Evolutionary conservation across 2,329 filamentous ascomycete species (phyloP).

Genomic region (Claviceps spartinae): DNA sequence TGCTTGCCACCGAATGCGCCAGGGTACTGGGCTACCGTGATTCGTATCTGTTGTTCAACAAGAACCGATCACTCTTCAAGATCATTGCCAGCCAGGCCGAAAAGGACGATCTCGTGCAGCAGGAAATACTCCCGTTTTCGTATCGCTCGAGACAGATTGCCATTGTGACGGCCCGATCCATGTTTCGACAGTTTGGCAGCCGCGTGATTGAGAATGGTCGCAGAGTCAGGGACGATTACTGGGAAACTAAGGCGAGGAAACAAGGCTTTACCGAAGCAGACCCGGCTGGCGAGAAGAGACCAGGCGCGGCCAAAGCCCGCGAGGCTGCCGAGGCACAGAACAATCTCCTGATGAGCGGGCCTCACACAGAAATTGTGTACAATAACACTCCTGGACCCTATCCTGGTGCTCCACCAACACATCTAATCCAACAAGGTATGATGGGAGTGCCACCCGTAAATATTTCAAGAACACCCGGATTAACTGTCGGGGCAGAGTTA

Average conservation of each 20-base stretch:
- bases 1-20: constrained; percentile 96
- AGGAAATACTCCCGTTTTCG: constrained; percentile 93
- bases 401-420: constrained; percentile 52
- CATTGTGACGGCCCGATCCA: constrained; percentile 91
- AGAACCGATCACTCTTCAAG: constrained; percentile 91
- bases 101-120: constrained; percentile 89
- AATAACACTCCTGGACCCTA: constrained; percentile 57
- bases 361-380: constrained; percentile 80
- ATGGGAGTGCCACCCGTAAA: constrained; percentile 49
- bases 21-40: constrained; percentile 88
- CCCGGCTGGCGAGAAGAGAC: constrained; percentile 87
- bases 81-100: constrained; percentile 94
- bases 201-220: constrained; percentile 81
- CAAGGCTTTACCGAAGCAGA: constrained; percentile 98
- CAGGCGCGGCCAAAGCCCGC: constrained; percentile 77
- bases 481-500: constrained; percentile 66
- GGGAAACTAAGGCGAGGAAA: constrained; percentile 93
- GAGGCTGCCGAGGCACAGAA: constrained; percentile 64
- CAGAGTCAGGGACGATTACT: constrained; percentile 92
- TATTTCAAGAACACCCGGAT: constrained; percentile 66
- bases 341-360: constrained; percentile 47
- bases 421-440: constrained; percentile 60
- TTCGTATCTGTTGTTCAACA: constrained; percentile 97
- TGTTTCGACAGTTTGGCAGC: constrained; percentile 98
- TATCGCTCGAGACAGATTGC: constrained; percentile 98